Evolutionary conservation across 345 rosid genomes (phyloP), one percentile per base, ranked within the genome.

Genomic region (Cardiospermum halicacabum): DNA sequence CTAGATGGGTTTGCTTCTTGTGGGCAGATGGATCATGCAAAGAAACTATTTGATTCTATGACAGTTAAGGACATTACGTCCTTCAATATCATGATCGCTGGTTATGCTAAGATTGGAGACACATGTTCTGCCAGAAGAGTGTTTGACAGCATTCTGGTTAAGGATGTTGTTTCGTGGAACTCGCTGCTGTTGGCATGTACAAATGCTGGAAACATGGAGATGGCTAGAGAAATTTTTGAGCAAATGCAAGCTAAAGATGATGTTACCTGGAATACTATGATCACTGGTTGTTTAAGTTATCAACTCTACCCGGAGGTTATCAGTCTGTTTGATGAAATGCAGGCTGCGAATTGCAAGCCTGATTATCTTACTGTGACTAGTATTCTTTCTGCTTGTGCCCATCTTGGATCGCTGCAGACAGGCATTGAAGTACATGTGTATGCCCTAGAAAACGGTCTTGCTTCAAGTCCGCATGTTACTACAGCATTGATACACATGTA

Each of bases 191-290:
- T 34, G 34, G 69, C 66, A 10, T 62, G 18, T 24, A 30, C 40
- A 22, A 47, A 30, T 43, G 69, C 58, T 28, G 72, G 65, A 42
- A 62, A 75, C 26, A 36, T 71, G 40, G 59, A 57, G 15, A 21
- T 25, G 36, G 79, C 67, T 13, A 3, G 34, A 5, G 62, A 49
- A 15, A 26, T 71, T 24, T 71, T 75, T 16, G 47, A 48, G 10
- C 54, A 63, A 58, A 75, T 64, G 73, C 55, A 62, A 2, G 25
- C 24, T 10, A 67, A 62, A 39, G 71, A 70, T 36, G 31, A 42
- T 26, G 16, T 67, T 30, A 60, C 75, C 8, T 67, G 75, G 79
- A 75, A 75, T 50, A 39, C 75, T 5, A 40, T 75, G 66, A 64
- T 71, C 28, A 57, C 62, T 24, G 75, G 79, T 32, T 71, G 63